Percentiles rank a stretch among this genome's conserved stretches.
These are phyloP conservation scores for Cordyceps pruinosa DNA, from an alignment of 2,329 filamentous ascomycete genomes.

Conservation along the genomic window DNA sequence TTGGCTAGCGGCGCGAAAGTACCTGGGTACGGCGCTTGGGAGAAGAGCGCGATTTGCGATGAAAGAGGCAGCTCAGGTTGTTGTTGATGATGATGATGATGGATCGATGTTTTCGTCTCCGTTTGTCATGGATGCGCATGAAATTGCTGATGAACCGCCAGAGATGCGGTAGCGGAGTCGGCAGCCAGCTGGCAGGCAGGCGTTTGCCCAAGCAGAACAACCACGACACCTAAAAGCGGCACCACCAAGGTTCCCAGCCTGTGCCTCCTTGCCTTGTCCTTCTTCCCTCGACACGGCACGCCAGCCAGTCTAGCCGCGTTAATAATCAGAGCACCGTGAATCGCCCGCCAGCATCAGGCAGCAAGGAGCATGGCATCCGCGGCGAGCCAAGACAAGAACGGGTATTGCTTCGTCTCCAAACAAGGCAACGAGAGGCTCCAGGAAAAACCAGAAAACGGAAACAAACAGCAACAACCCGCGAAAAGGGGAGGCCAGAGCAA, in stretches of 20 bases:
- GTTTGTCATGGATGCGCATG: not conserved
- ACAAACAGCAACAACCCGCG: not conserved
- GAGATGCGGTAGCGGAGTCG: not conserved
- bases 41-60: too few species aligned
- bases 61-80: not conserved
- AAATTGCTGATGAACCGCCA: not conserved
- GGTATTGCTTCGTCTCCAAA: not conserved
- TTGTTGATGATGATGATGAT: not conserved
- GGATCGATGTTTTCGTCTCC: not conserved
- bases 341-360: not conserved
- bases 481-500: not conserved
- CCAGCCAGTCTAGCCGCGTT: not conserved
- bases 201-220: not conserved
- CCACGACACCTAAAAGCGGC: conserved; percentile 3
- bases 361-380: not conserved
- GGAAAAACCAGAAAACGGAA: not conserved
- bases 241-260: conserved; percentile 1
- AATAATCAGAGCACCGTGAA: conserved; percentile 3
- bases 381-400: too few species aligned
- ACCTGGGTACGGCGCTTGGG: not conserved
- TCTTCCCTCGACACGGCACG: too few species aligned
- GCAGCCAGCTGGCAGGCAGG: not conserved
- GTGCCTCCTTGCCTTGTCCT: not conserved
- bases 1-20: not conserved
- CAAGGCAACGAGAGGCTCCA: not conserved